Base-by-base conservation (phyloP, 1,284 basidiomycete species). In the Puccinia sorghi region DNA sequence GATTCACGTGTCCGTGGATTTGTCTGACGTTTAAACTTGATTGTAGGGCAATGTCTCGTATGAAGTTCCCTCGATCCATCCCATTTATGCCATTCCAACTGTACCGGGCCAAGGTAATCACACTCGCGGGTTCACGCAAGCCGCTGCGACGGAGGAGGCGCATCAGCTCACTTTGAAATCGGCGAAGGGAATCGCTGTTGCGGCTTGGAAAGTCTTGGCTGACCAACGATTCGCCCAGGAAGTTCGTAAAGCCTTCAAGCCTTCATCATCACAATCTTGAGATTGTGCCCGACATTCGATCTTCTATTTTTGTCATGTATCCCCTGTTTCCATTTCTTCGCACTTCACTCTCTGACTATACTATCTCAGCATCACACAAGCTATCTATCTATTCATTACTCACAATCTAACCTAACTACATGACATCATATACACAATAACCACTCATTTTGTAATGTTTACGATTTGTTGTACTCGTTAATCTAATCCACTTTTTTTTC, bases 161-260 rank as follows among this genome's bases (percentile, higher is more conserved):
- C 91, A 92, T 82, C 84, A 86, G 56, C 87, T 87, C 15, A 88
- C 88, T 48, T 86, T 92, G 81, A 83, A 85, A 15, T 84, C 89
- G 37, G 87, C 89, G 37, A 90, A 89, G 82, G 89, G 87, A 22
- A 84, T 92, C 41, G 89, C 91, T 4, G 84, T 87, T 76, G 88
- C 87, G 0, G 90, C 88, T 4, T 86, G 90, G 80, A 87, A 88
- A 54, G 86, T 89, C 25, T 84, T 91, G 3, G 84, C 86, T 11
- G 89, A 92, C 79, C 86, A 87, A 11, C 82, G 81, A n/a, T 91
- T 91, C 83, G 88, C 87, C 71, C 80, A 84, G 20, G 85, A 88
- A 85, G 91, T 89, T 80, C 81, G 73, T 54, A 61, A 73, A 25
- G 56, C 72, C 6, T 73, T 73, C 43, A 57, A 71, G 41, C 41